Evolutionary conservation across 257 asterid species (phyloP).

Genomic region (Verbascum thapsus): DNA sequence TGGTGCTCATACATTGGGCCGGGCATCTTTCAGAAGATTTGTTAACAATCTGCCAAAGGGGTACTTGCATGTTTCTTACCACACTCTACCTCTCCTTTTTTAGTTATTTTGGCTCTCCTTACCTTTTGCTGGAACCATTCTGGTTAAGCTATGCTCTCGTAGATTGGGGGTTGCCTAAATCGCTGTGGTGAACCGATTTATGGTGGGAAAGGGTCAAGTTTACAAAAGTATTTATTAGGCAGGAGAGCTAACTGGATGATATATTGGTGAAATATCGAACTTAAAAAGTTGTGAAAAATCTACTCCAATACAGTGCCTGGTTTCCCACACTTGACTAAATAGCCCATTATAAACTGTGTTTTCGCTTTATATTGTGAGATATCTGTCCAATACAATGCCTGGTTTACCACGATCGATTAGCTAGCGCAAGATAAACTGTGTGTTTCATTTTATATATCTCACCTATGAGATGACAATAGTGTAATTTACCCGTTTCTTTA

Average conservation of each 20-base stretch:
- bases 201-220: constrained; percentile 16
- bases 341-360: neutral
- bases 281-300: neutral
- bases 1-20: constrained; percentile 56
- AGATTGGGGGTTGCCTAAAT: constrained; percentile 17
- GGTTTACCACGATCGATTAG: neutral
- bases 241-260: constrained; percentile 8
- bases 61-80: constrained; percentile 68
- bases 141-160: neutral
- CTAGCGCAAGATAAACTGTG: neutral
- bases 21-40: constrained; percentile 67
- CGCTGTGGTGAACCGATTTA: constrained; percentile 18
- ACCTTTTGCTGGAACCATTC: constrained; percentile 17
- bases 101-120: constrained; percentile 34
- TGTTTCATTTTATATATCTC: constrained; percentile 10
- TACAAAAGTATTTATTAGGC: constrained; percentile 9
- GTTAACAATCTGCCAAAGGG: constrained; percentile 54
- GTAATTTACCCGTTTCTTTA: constrained; percentile 12
- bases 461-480: neutral
- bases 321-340: neutral
- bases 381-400: neutral
- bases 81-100: constrained; percentile 43
- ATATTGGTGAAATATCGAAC: neutral
- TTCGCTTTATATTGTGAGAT: constrained; percentile 6
- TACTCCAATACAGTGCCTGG: neutral